These are phyloP conservation scores for Pichia phayaonensis DNA, from an alignment of 805 yeast species.

Conservation along the genomic window DNA sequence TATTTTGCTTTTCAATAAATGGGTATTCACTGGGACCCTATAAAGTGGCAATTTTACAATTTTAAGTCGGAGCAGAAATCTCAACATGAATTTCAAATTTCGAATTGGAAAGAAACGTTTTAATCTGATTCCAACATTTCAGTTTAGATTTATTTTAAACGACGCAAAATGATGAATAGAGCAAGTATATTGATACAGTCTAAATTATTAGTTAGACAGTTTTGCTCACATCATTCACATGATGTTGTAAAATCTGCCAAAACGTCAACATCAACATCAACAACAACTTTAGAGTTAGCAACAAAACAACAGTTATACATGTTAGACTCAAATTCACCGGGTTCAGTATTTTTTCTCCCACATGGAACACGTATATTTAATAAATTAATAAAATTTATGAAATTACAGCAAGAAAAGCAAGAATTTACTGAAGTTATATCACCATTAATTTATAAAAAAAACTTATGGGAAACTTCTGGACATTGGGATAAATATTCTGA, in stretches of 20 bases:
- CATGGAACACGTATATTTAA: conserved; percentile 87
- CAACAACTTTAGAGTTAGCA: conserved; percentile 37
- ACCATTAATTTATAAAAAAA: conserved; percentile 77
- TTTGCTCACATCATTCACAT: conserved; percentile 15
- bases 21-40: too few species aligned
- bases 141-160: not conserved
- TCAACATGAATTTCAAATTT: not conserved
- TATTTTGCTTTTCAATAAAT: too few species aligned
- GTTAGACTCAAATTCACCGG: conserved; percentile 80
- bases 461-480: conserved; percentile 85
- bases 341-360: conserved; percentile 86
- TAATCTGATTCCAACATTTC: not conserved
- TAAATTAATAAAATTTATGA: conserved; percentile 73
- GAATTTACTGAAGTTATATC: conserved; percentile 92
- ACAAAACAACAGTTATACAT: conserved; percentile 67
- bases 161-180: not conserved
- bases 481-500: conserved; percentile 94
- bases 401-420: conserved; percentile 66
- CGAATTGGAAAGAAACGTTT: not conserved
- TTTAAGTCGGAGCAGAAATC: too few species aligned
- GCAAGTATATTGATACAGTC: not conserved
- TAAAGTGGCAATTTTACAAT: too few species aligned
- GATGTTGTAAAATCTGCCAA: conserved; percentile 2
- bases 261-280: conserved; percentile 27
- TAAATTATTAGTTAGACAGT: not conserved